Percentiles rank a stretch among this genome's conserved stretches.
phyloP scores from a whole-genome alignment of 2,329 filamentous ascomycete species.

The Diaporthe nobilis region DNA sequence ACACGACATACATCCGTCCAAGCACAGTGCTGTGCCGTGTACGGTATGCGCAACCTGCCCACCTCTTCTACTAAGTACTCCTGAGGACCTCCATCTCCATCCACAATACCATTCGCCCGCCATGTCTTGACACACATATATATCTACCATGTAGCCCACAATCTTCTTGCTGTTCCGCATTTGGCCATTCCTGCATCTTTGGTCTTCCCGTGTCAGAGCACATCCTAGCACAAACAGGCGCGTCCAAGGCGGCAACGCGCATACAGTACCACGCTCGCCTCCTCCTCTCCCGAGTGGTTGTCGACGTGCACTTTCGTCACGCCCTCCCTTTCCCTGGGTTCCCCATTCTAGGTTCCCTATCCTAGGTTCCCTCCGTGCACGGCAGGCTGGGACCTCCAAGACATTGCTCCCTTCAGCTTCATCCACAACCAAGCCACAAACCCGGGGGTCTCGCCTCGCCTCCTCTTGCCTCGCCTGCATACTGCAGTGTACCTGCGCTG shows the following conservation, averaged over 20 bases:
- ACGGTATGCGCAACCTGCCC: slow-evolving; percentile 16
- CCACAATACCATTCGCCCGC: slow-evolving; percentile 5
- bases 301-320: slow-evolving; percentile 6
- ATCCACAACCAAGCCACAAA: slow-evolving; percentile 24
- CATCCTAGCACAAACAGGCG: slow-evolving; percentile 13
- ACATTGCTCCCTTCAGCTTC: slow-evolving; percentile 19
- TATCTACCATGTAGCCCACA: slow-evolving; percentile 4
- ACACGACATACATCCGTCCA: slow-evolving; percentile 5
- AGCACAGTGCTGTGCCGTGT: slow-evolving; percentile 26
- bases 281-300: slow-evolving; percentile 29
- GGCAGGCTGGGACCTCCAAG: slow-evolving; percentile 15
- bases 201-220: slow-evolving; percentile 11
- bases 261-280: slow-evolving; percentile 24
- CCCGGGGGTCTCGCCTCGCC: slow-evolving; percentile 8
- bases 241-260: slow-evolving; percentile 35
- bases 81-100: not conserved
- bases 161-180: slow-evolving; percentile 31
- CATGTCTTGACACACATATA: not conserved
- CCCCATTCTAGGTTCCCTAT: too few species aligned
- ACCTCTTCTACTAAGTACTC: not conserved
- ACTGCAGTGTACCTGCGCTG: slow-evolving; percentile 30
- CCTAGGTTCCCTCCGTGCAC: not conserved
- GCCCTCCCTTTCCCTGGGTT: not conserved
- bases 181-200: slow-evolving; percentile 32
- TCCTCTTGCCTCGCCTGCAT: slow-evolving; percentile 1